These are phyloP conservation scores for Ophiognomonia clavigignenti-juglandacearum DNA, from an alignment of 2,329 filamentous ascomycete species.

Conservation along the genomic window DNA sequence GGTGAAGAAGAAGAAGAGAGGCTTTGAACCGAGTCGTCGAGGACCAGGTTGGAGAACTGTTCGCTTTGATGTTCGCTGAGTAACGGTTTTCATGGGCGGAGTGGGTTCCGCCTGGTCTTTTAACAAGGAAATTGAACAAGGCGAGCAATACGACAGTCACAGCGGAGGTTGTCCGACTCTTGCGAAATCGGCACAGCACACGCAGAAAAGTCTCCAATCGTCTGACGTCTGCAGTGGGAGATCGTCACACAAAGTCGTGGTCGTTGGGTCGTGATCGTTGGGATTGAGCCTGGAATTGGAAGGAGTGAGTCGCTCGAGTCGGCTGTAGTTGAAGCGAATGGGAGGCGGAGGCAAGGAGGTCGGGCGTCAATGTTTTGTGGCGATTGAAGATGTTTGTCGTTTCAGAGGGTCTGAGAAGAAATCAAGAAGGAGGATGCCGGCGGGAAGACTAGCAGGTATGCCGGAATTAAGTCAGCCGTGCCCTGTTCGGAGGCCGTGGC, in stretches of 20 bases:
- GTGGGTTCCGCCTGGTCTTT: not conserved
- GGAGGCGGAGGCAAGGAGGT: too few relatives aligned
- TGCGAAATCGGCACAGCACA: conserved; percentile 4
- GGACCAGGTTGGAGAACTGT: not conserved
- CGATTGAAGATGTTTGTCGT: too few relatives aligned
- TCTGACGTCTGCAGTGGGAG: conserved; percentile 1
- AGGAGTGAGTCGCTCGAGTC: too few relatives aligned
- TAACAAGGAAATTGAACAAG: conserved; percentile 1
- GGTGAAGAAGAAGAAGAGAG: not conserved
- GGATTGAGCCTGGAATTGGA: too few relatives aligned
- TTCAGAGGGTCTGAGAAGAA: not conserved
- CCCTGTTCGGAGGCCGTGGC: conserved; percentile 1
- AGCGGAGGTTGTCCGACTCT: conserved; percentile 13
- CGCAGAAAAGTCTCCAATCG: not conserved
- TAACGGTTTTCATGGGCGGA: not conserved
- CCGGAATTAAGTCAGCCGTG: conserved; percentile 1
- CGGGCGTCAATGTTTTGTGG: too few relatives aligned
- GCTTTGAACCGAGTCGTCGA: not conserved
- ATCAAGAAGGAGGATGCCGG: not conserved
- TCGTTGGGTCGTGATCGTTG: too few relatives aligned
- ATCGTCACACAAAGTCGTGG: not conserved
- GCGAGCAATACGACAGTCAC: not conserved
- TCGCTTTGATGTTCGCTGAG: not conserved
- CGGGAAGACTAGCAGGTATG: too few relatives aligned
- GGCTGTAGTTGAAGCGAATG: not conserved